phyloP scores from a whole-genome alignment of 441 rosid genomes.

The Jatropha podagrica region DNA sequence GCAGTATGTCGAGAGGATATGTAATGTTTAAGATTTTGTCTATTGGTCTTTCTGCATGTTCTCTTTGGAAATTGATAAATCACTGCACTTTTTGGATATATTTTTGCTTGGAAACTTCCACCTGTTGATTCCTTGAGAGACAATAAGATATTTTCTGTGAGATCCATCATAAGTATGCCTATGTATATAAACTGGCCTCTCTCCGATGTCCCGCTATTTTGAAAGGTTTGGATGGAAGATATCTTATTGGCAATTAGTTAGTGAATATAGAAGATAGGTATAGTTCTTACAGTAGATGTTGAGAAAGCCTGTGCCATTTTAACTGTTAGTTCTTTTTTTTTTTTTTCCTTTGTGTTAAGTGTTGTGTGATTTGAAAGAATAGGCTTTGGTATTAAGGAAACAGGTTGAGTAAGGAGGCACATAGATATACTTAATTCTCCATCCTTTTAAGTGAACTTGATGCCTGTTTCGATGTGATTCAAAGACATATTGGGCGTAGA shows the following conservation, averaged over 20 bases:
- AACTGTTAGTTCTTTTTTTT: not conserved
- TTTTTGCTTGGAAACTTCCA: too few relatives aligned
- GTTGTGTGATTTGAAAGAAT: not conserved
- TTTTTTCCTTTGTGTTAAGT: not conserved
- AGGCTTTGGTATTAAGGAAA: not conserved
- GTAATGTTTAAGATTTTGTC: not conserved
- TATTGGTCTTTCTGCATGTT: not conserved
- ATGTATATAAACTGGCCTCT: not conserved
- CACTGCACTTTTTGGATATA: not conserved
- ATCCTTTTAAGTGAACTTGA: not conserved
- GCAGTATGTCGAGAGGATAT: not conserved
- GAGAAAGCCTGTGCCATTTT: not conserved
- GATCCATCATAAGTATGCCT: too few relatives aligned
- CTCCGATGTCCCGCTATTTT: not conserved
- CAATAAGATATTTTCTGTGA: too few relatives aligned
- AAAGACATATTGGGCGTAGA: not conserved
- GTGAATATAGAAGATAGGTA: not conserved
- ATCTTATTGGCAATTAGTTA: not conserved
- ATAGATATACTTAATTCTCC: not conserved
- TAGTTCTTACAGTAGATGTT: not conserved
- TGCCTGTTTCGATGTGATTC: not conserved
- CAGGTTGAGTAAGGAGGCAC: not conserved
- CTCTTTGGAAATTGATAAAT: not conserved
- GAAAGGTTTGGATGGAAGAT: not conserved
- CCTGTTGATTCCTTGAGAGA: too few relatives aligned